Conservation (phyloP, 768 basidiomycete species). For the Sarcodon aspratus region DNA sequence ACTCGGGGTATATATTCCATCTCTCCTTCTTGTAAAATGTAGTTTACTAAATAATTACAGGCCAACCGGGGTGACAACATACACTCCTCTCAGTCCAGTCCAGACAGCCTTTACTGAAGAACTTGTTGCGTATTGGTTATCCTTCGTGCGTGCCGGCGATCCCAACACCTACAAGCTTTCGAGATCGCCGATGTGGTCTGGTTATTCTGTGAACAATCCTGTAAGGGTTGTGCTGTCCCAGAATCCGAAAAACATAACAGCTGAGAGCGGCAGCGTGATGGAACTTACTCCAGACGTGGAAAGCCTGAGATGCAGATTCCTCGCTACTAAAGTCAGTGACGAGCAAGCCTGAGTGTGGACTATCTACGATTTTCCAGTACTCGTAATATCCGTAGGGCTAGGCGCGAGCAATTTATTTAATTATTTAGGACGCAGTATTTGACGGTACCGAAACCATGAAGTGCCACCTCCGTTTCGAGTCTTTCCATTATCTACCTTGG, state of each 20-base stretch:
- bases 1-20: conserved; percentile 36
- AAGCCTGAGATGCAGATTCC: conserved; percentile 26
- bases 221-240: conserved; percentile 35
- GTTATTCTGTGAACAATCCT: conserved; percentile 19
- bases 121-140: conserved; percentile 55
- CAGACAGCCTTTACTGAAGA: conserved; percentile 44
- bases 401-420: too few relatives aligned
- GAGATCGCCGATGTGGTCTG: conserved; percentile 38
- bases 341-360: too few relatives aligned
- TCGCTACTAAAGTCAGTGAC: conserved; percentile 3
- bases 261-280: conserved; percentile 27
- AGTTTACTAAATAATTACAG: conserved; percentile 3
- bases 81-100: conserved; percentile 31
- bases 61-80: conserved; percentile 40
- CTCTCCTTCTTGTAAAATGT: background rate
- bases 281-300: conserved; percentile 28
- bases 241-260: conserved; percentile 13
- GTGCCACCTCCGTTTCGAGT: too few relatives aligned
- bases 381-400: too few relatives aligned
- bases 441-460: too few relatives aligned
- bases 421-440: too few relatives aligned
- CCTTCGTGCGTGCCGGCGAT: conserved; percentile 45
- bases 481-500: too few relatives aligned
- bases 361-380: too few relatives aligned
- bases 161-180: conserved; percentile 45